Conservation (phyloP, 2,329 filamentous ascomycete species). For the Diaporthe velutina region DNA sequence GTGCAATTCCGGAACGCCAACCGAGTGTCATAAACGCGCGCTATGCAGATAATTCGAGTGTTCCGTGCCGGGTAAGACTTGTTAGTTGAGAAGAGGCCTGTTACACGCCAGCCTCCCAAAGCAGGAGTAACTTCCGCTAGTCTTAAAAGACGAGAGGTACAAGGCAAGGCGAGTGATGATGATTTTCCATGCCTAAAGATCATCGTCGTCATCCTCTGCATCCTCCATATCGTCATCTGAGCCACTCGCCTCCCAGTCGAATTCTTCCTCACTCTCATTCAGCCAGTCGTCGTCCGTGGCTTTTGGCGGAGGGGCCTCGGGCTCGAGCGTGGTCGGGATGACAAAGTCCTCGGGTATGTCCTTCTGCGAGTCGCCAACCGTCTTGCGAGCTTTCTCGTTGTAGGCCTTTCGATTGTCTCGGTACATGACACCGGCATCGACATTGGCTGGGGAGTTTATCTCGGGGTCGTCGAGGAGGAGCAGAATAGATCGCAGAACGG, state of each 20-base stretch:
- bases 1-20: constrained; percentile 36
- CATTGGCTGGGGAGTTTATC: constrained; percentile 92
- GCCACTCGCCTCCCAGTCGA: constrained; percentile 80
- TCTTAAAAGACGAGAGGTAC: neutral
- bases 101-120: neutral
- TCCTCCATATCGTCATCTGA: constrained; percentile 71
- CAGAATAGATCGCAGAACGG: constrained; percentile 91
- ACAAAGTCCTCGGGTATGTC: constrained; percentile 84
- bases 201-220: constrained; percentile 70
- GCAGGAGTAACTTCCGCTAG: neutral
- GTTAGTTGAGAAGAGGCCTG: neutral
- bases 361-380: constrained; percentile 79
- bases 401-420: constrained; percentile 80
- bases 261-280: constrained; percentile 83
- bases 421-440: constrained; percentile 90
- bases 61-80: neutral
- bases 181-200: constrained; percentile 58
- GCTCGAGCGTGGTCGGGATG: constrained; percentile 83
- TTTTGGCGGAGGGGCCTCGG: constrained; percentile 71
- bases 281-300: constrained; percentile 82
- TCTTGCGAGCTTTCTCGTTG: constrained; percentile 75
- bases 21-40: constrained; percentile 30
- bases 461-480: constrained; percentile 95
- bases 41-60: constrained; percentile 37
- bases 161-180: constrained; percentile 12